A percentile compares a stretch with the other conserved stretches of the same genome.
These are phyloP conservation scores for Spirogloea muscicola DNA, from an alignment of 139 green algal species.

Conservation along the genomic window DNA sequence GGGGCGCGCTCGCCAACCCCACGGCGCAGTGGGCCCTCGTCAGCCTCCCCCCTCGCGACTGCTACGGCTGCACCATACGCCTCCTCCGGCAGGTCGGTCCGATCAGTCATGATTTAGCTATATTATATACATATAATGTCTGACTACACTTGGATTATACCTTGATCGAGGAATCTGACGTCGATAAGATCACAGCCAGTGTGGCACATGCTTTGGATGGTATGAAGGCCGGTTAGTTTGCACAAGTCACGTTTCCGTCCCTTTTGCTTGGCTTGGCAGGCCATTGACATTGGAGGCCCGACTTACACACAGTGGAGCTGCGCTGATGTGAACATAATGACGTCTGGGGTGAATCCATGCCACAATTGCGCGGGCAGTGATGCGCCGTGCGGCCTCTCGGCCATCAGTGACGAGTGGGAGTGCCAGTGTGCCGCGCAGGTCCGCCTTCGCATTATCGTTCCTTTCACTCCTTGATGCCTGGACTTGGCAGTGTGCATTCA, in stretches of 20 bases:
- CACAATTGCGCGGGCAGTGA: constrained; percentile 10
- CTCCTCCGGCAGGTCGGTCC: constrained; percentile 27
- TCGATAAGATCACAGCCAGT: too few species aligned
- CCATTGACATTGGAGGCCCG: not conserved
- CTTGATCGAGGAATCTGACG: too few species aligned
- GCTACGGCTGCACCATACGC: constrained; percentile 27
- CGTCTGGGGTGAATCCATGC: constrained; percentile 6
- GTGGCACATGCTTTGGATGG: too few species aligned
- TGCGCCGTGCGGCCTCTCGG: constrained; percentile 8
- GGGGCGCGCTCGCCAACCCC: constrained; percentile 24
- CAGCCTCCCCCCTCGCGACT: constrained; percentile 4
- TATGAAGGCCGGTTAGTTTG: too few species aligned
- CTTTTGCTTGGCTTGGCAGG: too few species aligned
- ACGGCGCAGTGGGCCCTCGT: constrained; percentile 34
- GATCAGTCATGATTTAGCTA: too few species aligned
- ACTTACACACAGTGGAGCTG: constrained; percentile 18
- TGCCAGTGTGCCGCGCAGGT: constrained; percentile 18
- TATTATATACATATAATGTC: too few species aligned
- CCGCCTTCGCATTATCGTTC: too few species aligned
- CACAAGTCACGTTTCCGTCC: too few species aligned
- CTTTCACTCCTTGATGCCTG: too few species aligned
- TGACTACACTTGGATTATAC: too few species aligned
- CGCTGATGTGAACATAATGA: constrained; percentile 9
- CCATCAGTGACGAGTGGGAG: not conserved
- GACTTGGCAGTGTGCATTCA: too few species aligned